Percentiles rank a stretch among this genome's conserved stretches.
Conservation (phyloP, 78 protist species). For the Dictyostelium brefeldianum region DNA sequence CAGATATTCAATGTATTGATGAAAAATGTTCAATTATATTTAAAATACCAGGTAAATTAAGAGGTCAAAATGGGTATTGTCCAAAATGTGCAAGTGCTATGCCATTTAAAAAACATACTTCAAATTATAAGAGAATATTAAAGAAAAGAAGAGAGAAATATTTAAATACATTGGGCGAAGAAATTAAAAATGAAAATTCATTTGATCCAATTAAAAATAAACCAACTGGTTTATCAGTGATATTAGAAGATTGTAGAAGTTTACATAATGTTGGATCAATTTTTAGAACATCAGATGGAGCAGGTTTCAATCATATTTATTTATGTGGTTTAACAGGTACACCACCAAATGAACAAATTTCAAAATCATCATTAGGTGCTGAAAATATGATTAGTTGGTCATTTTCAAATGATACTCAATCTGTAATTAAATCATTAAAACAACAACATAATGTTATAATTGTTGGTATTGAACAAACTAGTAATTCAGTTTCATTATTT, state of each 20-base stretch:
- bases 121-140: slow-evolving; percentile 33
- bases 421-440: slow-evolving; percentile 29
- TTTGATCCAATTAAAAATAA: slow-evolving; percentile 41
- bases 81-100: slow-evolving; percentile 17
- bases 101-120: slow-evolving; percentile 27
- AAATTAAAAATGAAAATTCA: background rate
- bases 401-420: background rate
- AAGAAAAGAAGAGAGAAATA: slow-evolving; percentile 37
- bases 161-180: background rate
- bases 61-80: slow-evolving; percentile 62
- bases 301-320: slow-evolving; percentile 41
- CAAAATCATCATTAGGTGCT: slow-evolving; percentile 57
- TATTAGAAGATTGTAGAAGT: slow-evolving; percentile 74
- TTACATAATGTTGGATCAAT: slow-evolving; percentile 46
- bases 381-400: slow-evolving; percentile 33
- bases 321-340: slow-evolving; percentile 44
- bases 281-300: slow-evolving; percentile 69
- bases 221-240: slow-evolving; percentile 41
- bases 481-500: slow-evolving; percentile 2
- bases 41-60: slow-evolving; percentile 22
- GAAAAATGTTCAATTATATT: slow-evolving; percentile 23
- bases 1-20: slow-evolving; percentile 21
- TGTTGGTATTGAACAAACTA: slow-evolving; percentile 53
- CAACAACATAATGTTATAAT: slow-evolving; percentile 12
- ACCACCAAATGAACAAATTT: slow-evolving; percentile 24